These are phyloP conservation scores for Phytophthora fragariae DNA, from an alignment of 352 stramenopile genomes.

Conservation along the genomic window DNA sequence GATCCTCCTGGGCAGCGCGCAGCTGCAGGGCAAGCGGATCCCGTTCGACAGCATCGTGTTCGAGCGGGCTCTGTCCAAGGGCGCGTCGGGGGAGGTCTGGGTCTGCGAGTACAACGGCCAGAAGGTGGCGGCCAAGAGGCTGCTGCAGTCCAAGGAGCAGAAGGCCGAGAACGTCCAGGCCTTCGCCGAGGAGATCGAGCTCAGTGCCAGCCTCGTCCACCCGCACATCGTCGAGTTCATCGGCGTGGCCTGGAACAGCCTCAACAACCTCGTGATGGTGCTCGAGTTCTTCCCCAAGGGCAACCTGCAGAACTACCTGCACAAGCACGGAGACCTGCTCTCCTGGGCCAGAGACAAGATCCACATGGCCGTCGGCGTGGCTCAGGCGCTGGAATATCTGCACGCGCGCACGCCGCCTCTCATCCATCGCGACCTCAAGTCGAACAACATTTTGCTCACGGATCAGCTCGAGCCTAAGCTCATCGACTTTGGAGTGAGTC, in stretches of 20 bases:
- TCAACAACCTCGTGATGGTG: conserved; percentile 47
- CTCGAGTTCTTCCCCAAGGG: conserved; percentile 43
- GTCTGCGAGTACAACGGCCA: conserved; percentile 53
- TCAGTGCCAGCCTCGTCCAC: conserved; percentile 59
- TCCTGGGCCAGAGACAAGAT: conserved; percentile 53
- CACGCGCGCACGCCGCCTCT: conserved; percentile 32
- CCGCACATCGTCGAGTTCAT: conserved; percentile 63
- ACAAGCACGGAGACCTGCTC: conserved; percentile 31
- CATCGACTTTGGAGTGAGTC: conserved; percentile 87
- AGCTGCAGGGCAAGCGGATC: conserved; percentile 33
- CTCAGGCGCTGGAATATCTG: conserved; percentile 42
- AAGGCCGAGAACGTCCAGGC: conserved; percentile 39
- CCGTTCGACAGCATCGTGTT: conserved; percentile 29
- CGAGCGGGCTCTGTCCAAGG: conserved; percentile 37
- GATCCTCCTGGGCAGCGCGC: conserved; percentile 19
- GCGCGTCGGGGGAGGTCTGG: conserved; percentile 57
- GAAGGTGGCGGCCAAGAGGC: conserved; percentile 51
- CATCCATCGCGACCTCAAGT: conserved; percentile 47
- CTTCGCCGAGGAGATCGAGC: conserved; percentile 64
- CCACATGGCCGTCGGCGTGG: conserved; percentile 54
- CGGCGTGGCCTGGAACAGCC: conserved; percentile 59
- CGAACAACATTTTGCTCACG: conserved; percentile 83
- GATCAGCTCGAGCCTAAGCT: conserved; percentile 68
- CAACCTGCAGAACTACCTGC: conserved; percentile 29
- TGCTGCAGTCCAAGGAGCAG: conserved; percentile 40